A percentile compares a stretch with the other conserved stretches of the same genome.
These are phyloP conservation scores for Collybia sordida DNA, from an alignment of 768 basidiomycete genomes.

Conservation along the genomic window DNA sequence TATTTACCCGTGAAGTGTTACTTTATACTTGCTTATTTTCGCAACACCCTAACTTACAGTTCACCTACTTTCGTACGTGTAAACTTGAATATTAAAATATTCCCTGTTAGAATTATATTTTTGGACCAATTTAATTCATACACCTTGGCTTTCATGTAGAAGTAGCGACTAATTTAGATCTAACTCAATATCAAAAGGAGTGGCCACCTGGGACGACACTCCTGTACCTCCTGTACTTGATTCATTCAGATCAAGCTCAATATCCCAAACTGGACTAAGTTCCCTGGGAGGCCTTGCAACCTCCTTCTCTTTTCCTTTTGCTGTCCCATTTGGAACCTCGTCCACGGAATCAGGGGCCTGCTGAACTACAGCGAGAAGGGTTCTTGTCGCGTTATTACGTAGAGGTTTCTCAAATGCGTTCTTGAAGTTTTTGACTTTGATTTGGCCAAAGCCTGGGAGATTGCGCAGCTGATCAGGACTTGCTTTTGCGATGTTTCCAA, in stretches of 20 bases:
- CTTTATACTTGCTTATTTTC: conserved; percentile 9
- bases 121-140: background rate
- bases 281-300: conserved; percentile 26
- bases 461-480: conserved; percentile 72
- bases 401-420: conserved; percentile 93
- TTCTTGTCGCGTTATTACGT: conserved; percentile 60
- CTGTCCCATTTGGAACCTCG: conserved; percentile 4
- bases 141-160: background rate
- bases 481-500: conserved; percentile 76
- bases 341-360: conserved; percentile 10
- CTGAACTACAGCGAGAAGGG: conserved; percentile 30
- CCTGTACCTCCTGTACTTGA: conserved; percentile 2
- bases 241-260: conserved; percentile 56
- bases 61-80: conserved; percentile 4
- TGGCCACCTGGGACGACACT: conserved; percentile 17
- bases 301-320: conserved; percentile 22
- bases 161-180: conserved; percentile 33
- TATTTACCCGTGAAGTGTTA: conserved; percentile 9
- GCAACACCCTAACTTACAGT: background rate
- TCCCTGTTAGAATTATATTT: background rate
- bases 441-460: conserved; percentile 91
- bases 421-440: conserved; percentile 88
- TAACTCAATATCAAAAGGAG: conserved; percentile 46
- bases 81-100: conserved; percentile 4
- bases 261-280: conserved; percentile 71